Conservation (phyloP, 306 rosid genomes). For the Prunus armeniaca region DNA sequence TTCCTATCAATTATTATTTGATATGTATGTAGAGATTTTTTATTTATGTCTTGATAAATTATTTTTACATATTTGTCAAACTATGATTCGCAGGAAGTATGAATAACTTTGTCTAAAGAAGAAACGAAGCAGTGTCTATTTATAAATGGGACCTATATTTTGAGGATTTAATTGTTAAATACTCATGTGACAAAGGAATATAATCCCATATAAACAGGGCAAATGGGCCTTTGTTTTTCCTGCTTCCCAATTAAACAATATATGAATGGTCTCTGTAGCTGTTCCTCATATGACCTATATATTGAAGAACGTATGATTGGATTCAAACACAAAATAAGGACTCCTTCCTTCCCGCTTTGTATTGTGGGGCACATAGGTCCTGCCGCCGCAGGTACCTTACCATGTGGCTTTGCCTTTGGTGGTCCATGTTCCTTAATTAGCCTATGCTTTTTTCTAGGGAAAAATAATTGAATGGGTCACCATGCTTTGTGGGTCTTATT, state of each 20-base stretch:
- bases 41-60: too few species aligned
- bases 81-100: accelerated
- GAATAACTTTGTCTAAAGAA: accelerated
- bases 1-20: accelerated
- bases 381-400: neutral
- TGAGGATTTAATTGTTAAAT: neutral
- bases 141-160: neutral
- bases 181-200: neutral
- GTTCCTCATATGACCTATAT: neutral
- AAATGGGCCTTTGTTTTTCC: neutral
- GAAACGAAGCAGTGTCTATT: neutral
- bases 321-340: slow-evolving; percentile 1
- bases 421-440: slow-evolving; percentile 12
- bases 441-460: neutral
- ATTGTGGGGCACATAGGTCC: neutral
- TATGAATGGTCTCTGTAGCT: neutral
- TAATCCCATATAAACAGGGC: neutral
- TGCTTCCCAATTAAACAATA: neutral
- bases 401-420: slow-evolving; percentile 3
- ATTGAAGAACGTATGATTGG: neutral
- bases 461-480: slow-evolving; percentile 8
- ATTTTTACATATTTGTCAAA: accelerated
- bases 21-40: accelerated
- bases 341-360: neutral
- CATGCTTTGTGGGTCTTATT: neutral